Base-by-base conservation (phyloP, 116 monocot species). In the Thalassia testudinum region DNA sequence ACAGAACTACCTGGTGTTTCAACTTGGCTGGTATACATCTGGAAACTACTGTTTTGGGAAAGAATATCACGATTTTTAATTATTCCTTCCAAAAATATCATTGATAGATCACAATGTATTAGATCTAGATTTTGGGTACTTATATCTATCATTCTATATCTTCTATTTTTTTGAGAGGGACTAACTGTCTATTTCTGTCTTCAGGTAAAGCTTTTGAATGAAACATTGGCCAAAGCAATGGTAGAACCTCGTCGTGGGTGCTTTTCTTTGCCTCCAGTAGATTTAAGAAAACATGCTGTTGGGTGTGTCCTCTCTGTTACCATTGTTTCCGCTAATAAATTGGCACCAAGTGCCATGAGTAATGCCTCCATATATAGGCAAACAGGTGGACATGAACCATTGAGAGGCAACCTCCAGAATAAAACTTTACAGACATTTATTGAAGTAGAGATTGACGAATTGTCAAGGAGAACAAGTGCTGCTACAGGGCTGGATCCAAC, bases 1-100 rank as follows among this genome's bases (percentile, higher is more conserved):
- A 95, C 84, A 51, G 95, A 88, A 75, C 54, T 95, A 5, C 95
- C 95, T 53, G 95, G 88, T 28, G 88, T 95, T 40, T 72, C 87
- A 56, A 65, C 67, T 60, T 95, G 88, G 88, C 72, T 95, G 81
- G 93, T 93, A 55, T 22, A 10, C n/a, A n/a, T n/a, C n/a, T n/a
- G n/a, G n/a, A n/a, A n/a, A n/a, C n/a, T n/a, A n/a, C 10, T 34
- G 10, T 34, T 34, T 34, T 34, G 30, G n/a, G n/a, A n/a, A n/a
- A n/a, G n/a, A n/a, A n/a, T n/a, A n/a, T n/a, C n/a, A n/a, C n/a
- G n/a, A n/a, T n/a, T n/a, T n/a, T n/a, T n/a, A n/a, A n/a, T n/a
- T n/a, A n/a, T n/a, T n/a, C n/a, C n/a, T n/a, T n/a, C n/a, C n/a
- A n/a, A n/a, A n/a, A n/a, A n/a, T n/a, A n/a, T n/a, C n/a, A n/a